Base-by-base conservation (phyloP, 257 asterid species). In the Datura wrightii region DNA sequence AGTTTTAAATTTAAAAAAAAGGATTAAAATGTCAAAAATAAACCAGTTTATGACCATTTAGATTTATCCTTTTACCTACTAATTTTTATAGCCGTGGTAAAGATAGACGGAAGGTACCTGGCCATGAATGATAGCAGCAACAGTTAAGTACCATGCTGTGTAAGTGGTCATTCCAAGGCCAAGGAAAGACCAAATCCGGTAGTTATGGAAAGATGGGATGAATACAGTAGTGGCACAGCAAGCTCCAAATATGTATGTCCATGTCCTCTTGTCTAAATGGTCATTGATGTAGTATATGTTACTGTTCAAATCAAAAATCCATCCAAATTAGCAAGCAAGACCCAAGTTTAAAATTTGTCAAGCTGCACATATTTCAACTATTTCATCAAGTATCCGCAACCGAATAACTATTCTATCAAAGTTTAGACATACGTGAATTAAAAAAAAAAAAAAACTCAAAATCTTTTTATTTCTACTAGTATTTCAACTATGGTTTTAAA, bases 131-230 rank as follows among this genome's bases (percentile, higher is more conserved):
- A 93, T 69, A 78, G 98, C 92, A 1, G 97, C 99, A 5, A 94
- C 84, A 24, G 99, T 88, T 83, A 94, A 39, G 89, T 94, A 96
- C 98, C 99, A 96, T 18, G 99, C 98, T 1, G 99, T 96, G 59
- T 96, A 96, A 69, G 99, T 96, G 53, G 99, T 96, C 99, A 96
- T 96, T 8, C 98, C 98, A 79, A 96, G 98, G 85, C 99, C 98
- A 85, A 96, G 85, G 86, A 96, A 96, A 18, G 99, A 96, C 99
- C 99, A 96, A 84, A 96, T 92, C 67, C 99, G 86, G 85, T 94
- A 96, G 92, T 96, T 96, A 91, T 96, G 99, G 74, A 94, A 96
- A 9, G 99, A 96, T 31, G 99, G 98, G 82, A 95, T 92, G 88
- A 96, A 96, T 36, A 96, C 99, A 0, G 99, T 96, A 8, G 99